Base-by-base conservation (phyloP, 169 alveolate genomes). In the Plasmodium malariae region DNA sequence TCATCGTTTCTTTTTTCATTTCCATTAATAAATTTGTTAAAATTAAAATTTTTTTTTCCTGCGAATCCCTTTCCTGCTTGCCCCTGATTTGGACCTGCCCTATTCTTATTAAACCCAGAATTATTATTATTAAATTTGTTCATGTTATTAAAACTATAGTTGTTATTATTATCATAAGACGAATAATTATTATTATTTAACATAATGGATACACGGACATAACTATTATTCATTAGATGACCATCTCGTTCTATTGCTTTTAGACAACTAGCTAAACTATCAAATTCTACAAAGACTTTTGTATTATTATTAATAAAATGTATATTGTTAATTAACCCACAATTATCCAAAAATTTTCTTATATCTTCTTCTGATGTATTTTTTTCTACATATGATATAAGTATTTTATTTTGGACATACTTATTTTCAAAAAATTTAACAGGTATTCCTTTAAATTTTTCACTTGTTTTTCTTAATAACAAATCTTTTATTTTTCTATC, bases 231-330 rank as follows among this genome's bases (percentile, higher is more conserved):
- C 51, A 57, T 28, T 11, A 83, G 37, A 0, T 24, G 40, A 1
- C 91, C 91, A 67, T 83, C 85, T 1, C 51, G 62, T 67, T 83
- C 72, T 59, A 83, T 21, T 12, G 91, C 36, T 26, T 83, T 83
- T 0, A 83, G n/a, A 36, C 85, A 67, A 45, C 85, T 68, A 9
- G 28, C 55, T 30, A 57, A 3, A 21, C 11, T 51, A n/a, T 83
- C 91, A 83, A 19, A 83, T 1, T 37, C 34, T 2, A 83, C 26
- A 21, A 30, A 54, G 11, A 54, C 17, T 65, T 32, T 83, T 37
- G 73, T 67, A 11, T 45, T 48, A 14, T 28, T 70, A 0, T 48
- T 32, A 28, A 19, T 19, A 32, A 68, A 51, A 21, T 5, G 12
- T 0, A 83, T 11, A 17, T 83, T 45, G 11, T 19, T 30, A 9